Conservation (phyloP, 2,329 filamentous ascomycete genomes). For the Exophiala sp. region DNA sequence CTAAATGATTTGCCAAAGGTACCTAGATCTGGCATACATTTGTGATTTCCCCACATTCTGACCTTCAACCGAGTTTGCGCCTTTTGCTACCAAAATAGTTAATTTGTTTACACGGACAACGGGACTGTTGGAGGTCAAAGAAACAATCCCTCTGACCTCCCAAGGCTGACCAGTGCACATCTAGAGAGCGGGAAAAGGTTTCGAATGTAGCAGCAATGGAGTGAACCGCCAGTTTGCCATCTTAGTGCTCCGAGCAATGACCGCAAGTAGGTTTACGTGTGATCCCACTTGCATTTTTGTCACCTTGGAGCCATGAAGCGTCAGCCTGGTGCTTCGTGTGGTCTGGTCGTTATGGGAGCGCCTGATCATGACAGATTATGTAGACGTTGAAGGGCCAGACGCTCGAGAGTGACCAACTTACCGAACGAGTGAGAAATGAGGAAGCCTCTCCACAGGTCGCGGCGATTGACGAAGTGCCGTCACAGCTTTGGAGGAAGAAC, state of each 20-base stretch:
- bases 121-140: slow-evolving; percentile 2
- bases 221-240: background rate
- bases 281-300: background rate
- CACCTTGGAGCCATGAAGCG: background rate
- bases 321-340: background rate
- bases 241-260: background rate
- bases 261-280: background rate
- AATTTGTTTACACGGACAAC: slow-evolving; percentile 21
- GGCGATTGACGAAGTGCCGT: background rate
- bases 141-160: background rate
- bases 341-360: background rate
- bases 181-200: background rate
- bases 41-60: slow-evolving; percentile 8
- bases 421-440: background rate
- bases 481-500: background rate
- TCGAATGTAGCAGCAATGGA: background rate
- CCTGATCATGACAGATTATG: background rate
- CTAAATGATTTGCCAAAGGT: background rate
- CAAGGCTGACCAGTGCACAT: background rate
- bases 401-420: background rate
- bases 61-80: slow-evolving; percentile 15
- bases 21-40: too few relatives aligned
- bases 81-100: slow-evolving; percentile 22
- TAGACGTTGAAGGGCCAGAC: background rate
- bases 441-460: background rate